Conservation (phyloP, 441 rosid species). For the Francoa sonchifolia region DNA sequence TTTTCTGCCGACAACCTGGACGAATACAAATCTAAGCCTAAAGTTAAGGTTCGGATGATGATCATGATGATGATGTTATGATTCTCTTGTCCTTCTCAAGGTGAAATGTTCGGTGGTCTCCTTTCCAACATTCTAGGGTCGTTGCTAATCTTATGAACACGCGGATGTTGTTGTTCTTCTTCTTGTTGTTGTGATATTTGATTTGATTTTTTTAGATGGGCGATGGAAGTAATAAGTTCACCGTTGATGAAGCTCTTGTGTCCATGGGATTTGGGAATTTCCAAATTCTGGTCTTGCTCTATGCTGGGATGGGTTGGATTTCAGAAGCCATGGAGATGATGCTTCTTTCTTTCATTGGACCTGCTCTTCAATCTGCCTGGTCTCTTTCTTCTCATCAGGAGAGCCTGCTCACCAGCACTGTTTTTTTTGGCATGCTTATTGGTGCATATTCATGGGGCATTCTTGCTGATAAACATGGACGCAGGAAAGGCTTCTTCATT, state of each 20-base stretch:
- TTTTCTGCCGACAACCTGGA: no score
- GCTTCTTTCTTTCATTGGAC: constrained; percentile 85
- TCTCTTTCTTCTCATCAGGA: constrained; percentile 58
- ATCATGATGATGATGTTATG: no score
- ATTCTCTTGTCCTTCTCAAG: no score
- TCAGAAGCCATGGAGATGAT: constrained; percentile 98
- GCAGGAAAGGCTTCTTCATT: constrained; percentile 89
- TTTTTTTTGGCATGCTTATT: constrained; percentile 80
- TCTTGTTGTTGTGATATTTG: no score
- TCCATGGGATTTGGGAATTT: constrained; percentile 77
- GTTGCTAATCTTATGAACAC: no score
- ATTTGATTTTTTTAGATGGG: constrained; percentile 29
- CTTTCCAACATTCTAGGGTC: no score
- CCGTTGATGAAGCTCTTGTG: constrained; percentile 77
- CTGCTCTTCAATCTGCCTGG: constrained; percentile 69
- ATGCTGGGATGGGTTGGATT: constrained; percentile 89
- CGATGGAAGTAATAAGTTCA: constrained; percentile 31
- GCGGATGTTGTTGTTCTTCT: no score
- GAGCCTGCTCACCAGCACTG: constrained; percentile 61
- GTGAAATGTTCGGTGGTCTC: no score
- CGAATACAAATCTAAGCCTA: no score
- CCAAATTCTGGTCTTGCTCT: constrained; percentile 56
- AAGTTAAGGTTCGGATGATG: no score
- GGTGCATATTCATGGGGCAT: constrained; percentile 92
- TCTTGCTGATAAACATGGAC: constrained; percentile 71